Evolutionary conservation across 495 filamentous ascomycete species (phyloP), one percentile per base, ranked within the genome.

Genomic region (Viridothelium virens): DNA sequence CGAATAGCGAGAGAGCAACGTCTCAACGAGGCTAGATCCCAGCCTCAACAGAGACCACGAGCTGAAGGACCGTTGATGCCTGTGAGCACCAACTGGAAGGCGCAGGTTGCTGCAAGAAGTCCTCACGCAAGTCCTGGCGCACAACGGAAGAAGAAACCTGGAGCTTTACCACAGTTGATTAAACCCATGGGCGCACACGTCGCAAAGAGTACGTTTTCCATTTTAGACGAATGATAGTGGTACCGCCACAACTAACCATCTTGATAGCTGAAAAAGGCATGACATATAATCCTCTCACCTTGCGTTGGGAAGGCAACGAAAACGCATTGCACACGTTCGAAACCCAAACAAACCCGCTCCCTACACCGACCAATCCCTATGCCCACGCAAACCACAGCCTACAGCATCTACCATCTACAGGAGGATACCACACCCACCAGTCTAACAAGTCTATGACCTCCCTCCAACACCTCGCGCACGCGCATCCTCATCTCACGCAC

Each of bases 261-360:
- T 65, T 61, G 25, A 65, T 73, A 92, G 92, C 87, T 69, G 83
- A 96, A 65, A 91, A 94, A 71, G 94, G 92, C 63, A 98, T 98
- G 94, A 87, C 83, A 38, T 98, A 95, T 77, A 98, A 98, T 73
- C 90, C 94, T 1, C 74, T 76, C 16, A 87, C 87, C 1, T 92
- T 87, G 71, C 84, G 86, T 37, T 98, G 95, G 94, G 94, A 97
- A 78, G 94, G 94, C 47, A 98, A 98, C 70, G 94, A 97, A 73
- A 91, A 91, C 64, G 84, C 84, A 14, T 78, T 96, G 31, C 81
- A 80, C 48, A 50, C 69, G 14, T 68, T 67, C 25, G 66, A 68
- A 5, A 46, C 71, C 25, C 69, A 71, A 34, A 74, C 69, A 68
- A 59, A 59, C 36, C 53, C 53, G 36, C 53, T 59, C 3, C 68